Base-by-base conservation (phyloP, 1,139 yeast species). In the Insectozyma bohioensis region DNA sequence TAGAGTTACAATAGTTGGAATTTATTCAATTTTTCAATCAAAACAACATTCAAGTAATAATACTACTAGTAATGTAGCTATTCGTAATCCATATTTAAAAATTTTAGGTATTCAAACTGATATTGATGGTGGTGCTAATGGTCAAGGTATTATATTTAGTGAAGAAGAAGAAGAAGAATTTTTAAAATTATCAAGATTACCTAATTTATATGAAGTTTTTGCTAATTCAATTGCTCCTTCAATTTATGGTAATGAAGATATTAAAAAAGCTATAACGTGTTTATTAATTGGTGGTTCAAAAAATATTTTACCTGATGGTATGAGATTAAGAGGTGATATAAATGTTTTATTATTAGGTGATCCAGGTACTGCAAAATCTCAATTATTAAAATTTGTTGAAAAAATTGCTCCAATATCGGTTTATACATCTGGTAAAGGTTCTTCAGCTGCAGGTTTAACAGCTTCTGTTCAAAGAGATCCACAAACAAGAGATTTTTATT, bases 311-410 rank as follows among this genome's bases (percentile, higher is more conserved):
- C 97, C 98, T 0, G 99, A 92, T 62, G 95, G 96, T 10, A 86
- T 90, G 95, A 72, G 97, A 52, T 72, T 94, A 39, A 78, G 99
- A 68, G 99, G 99, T 50, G 99, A 92, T 58, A 87, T 92, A 48
- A 92, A 94, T 53, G 97, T 94, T 7, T 70, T 92, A 34, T 61
- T 92, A 38, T 72, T 94, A 30, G 99, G 99, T 61, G 99, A 92
- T 55, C 99, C 99, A 12, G 98, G 98, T 68, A 92, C 98, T 14
- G 97, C 98, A 32, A 92, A 92, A 57, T 92, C 98, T 9, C 99
- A 92, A 66, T 66, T 92, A 41, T 73, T 92, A 50, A 92, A 94
- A 56, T 92, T 90, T 49, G 97, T 88, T 14, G 97, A 92, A 54
- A 90, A 92, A 54, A 88, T 86, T 13, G 80, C 96, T 6, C 98